phyloP scores from a whole-genome alignment of 148 eudicot species.

The Dysphania ambrosioides region DNA sequence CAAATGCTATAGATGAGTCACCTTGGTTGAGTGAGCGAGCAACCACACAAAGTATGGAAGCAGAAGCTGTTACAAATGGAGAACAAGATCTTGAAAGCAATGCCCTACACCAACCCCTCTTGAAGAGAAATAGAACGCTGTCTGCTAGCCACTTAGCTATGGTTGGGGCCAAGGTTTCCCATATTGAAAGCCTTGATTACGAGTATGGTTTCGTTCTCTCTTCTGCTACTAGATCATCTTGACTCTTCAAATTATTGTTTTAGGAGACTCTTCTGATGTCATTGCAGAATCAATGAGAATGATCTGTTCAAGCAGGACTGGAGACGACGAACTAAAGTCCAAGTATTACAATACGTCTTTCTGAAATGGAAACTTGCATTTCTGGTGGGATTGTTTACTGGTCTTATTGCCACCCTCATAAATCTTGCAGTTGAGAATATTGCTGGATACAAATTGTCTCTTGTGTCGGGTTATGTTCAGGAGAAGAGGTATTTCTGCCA shows the following conservation, averaged over 20 bases:
- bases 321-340: constrained; percentile 37
- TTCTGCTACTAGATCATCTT: background rate
- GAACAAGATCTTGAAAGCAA: constrained; percentile 50
- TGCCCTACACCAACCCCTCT: constrained; percentile 43
- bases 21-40: background rate
- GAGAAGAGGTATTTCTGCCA: constrained; percentile 21
- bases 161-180: constrained; percentile 77
- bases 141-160: constrained; percentile 65
- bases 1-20: constrained; percentile 8
- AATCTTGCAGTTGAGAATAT: constrained; percentile 45
- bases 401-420: constrained; percentile 35
- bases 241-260: background rate
- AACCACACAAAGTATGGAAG: constrained; percentile 24
- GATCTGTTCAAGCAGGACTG: constrained; percentile 44
- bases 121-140: constrained; percentile 50
- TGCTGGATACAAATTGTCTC: constrained; percentile 41
- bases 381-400: constrained; percentile 36
- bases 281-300: constrained; percentile 40
- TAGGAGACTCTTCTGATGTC: background rate
- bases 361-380: constrained; percentile 41
- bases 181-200: constrained; percentile 73
- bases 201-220: constrained; percentile 47
- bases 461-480: constrained; percentile 31
- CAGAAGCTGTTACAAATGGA: constrained; percentile 25
- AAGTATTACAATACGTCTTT: constrained; percentile 38